Conservation (phyloP, 495 filamentous ascomycete genomes). For the Aspergillus nidulans region DNA sequence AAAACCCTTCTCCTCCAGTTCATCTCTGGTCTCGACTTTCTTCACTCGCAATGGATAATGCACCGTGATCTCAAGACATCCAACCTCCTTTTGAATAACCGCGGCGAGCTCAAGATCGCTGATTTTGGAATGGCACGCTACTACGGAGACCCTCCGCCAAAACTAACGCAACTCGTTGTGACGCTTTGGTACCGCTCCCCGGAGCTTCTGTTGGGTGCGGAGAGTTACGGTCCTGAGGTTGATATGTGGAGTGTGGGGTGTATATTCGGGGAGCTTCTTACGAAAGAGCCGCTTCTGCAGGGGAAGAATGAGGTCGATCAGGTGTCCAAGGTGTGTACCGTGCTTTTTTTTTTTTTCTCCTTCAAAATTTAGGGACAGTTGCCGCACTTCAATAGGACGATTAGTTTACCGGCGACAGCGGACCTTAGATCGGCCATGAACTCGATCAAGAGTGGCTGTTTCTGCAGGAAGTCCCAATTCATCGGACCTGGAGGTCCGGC, state of each 20-base stretch:
- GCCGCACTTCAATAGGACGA: too few relatives aligned
- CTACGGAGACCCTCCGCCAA: constrained; percentile 74
- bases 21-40: constrained; percentile 72
- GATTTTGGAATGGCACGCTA: constrained; percentile 98
- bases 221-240: constrained; percentile 69
- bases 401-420: too few relatives aligned
- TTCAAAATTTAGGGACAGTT: too few relatives aligned
- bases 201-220: constrained; percentile 80
- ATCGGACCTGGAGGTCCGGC: too few relatives aligned
- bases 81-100: constrained; percentile 93
- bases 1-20: constrained; percentile 89
- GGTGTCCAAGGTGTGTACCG: constrained; percentile 49
- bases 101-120: constrained; percentile 90
- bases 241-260: constrained; percentile 97
- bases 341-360: too few relatives aligned
- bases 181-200: constrained; percentile 96
- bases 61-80: constrained; percentile 97
- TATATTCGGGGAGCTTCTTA: constrained; percentile 90
- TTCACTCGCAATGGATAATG: constrained; percentile 88
- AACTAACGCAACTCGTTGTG: constrained; percentile 90
- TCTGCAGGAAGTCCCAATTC: too few relatives aligned
- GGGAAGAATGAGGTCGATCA: constrained; percentile 95
- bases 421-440: too few relatives aligned
- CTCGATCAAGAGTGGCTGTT: too few relatives aligned
- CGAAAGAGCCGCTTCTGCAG: constrained; percentile 77